Percentiles rank a stretch among this genome's conserved stretches.
phyloP scores from a whole-genome alignment of 2,329 filamentous ascomycete genomes.

The Esteya vermicola region DNA sequence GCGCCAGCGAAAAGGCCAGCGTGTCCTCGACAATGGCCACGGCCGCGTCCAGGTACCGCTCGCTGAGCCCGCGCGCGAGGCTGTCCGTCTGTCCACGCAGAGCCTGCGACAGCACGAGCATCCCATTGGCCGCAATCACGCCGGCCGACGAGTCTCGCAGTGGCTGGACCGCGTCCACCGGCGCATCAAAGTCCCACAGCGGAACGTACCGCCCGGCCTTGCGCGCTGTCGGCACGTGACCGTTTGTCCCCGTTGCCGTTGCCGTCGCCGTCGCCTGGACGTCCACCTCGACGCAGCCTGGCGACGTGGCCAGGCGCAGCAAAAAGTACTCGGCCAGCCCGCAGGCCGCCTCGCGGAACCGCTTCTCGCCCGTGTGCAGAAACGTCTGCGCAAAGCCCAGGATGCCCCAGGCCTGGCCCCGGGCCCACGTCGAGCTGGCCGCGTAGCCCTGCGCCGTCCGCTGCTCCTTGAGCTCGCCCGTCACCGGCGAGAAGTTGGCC shows the following conservation, averaged over 20 bases:
- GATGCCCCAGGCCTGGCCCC: conserved; percentile 37
- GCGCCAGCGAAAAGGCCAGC: conserved; percentile 14
- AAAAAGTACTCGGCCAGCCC: conserved; percentile 36
- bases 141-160: conserved; percentile 24
- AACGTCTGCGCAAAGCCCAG: conserved; percentile 35
- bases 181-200: conserved; percentile 26
- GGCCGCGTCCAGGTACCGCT: conserved; percentile 15
- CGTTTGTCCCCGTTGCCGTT: no score
- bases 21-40: conserved; percentile 17
- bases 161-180: conserved; percentile 11
- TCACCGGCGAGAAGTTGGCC: conserved; percentile 30
- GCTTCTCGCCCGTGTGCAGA: conserved; percentile 27
- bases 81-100: conserved; percentile 13
- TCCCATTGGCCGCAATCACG: conserved; percentile 25
- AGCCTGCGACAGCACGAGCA: conserved; percentile 23
- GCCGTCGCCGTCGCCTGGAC: conserved; percentile 6
- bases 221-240: no score
- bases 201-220: conserved; percentile 15
- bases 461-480: conserved; percentile 26
- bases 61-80: conserved; percentile 8
- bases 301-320: conserved; percentile 20
- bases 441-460: conserved; percentile 34
- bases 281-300: conserved; percentile 16
- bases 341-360: conserved; percentile 29
- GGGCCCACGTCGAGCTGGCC: conserved; percentile 32